A percentile compares a stretch with the other conserved stretches of the same genome.
Evolutionary conservation across 352 stramenopile species (phyloP).

Genomic region (Pythium phragmitis): DNA sequence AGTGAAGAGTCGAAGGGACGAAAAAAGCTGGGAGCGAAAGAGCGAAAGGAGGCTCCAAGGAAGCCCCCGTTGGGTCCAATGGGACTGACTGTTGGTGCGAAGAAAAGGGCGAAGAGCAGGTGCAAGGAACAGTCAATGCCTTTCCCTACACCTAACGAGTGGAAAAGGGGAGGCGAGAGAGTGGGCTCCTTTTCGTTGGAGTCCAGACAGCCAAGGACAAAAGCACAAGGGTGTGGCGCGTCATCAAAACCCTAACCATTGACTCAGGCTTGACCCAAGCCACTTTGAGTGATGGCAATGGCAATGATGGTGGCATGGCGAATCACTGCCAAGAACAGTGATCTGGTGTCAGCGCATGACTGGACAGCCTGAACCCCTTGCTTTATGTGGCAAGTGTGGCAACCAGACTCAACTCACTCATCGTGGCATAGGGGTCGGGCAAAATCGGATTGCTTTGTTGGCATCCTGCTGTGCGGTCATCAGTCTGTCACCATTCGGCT

Average conservation of each 20-base stretch:
- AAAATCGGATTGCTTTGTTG: constrained; percentile 19
- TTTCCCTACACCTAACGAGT: constrained; percentile 9
- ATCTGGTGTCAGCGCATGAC: constrained; percentile 24
- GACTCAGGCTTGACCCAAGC: constrained; percentile 6
- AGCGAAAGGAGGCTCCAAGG: neutral
- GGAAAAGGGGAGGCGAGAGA: constrained; percentile 24
- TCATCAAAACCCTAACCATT: constrained; percentile 21
- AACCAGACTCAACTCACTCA: constrained; percentile 15
- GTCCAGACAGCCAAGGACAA: constrained; percentile 7
- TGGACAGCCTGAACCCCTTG: constrained; percentile 13
- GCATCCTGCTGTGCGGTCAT: constrained; percentile 10
- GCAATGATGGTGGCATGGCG: neutral
- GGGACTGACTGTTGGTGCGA: constrained; percentile 24
- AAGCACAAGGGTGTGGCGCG: constrained; percentile 2
- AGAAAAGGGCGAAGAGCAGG: constrained; percentile 17
- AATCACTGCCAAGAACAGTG: constrained; percentile 1
- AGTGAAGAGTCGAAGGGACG: constrained; percentile 23
- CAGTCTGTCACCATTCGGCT: constrained; percentile 11
- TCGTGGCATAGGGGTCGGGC: constrained; percentile 15
- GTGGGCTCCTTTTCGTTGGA: constrained; percentile 12
- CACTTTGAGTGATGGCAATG: constrained; percentile 3
- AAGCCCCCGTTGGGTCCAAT: neutral
- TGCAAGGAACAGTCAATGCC: constrained; percentile 20
- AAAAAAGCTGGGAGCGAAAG: neutral
- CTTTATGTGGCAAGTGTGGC: constrained; percentile 14